phyloP scores from a whole-genome alignment of 192 early-diverging fungal species.

The Phycomyces nitens region DNA sequence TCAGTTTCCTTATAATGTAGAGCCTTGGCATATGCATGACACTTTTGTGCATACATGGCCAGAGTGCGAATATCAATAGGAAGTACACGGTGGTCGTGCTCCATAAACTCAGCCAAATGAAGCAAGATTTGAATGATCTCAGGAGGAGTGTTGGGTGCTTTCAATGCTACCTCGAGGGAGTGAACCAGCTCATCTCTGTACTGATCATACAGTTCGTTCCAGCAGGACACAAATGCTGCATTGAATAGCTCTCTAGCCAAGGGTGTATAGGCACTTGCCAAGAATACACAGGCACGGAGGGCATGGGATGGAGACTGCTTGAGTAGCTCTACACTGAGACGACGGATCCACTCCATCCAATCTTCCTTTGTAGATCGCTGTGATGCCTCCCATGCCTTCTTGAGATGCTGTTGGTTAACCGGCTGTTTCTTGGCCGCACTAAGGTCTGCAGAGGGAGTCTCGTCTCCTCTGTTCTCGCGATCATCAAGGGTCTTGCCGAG shows the following conservation, averaged over 20 bases:
- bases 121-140: constrained; percentile 90
- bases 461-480: constrained; percentile 39
- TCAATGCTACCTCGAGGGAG: constrained; percentile 78
- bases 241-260: constrained; percentile 92
- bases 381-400: constrained; percentile 83
- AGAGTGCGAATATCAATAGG: constrained; percentile 91
- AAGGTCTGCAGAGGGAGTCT: constrained; percentile 54
- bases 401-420: constrained; percentile 82
- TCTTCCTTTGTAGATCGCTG: constrained; percentile 88
- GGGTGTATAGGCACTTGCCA: constrained; percentile 77
- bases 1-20: constrained; percentile 97
- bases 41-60: constrained; percentile 85
- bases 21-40: constrained; percentile 97
- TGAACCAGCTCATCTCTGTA: constrained; percentile 86
- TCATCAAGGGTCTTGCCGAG: constrained; percentile 52
- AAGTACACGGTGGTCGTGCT: constrained; percentile 92
- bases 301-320: constrained; percentile 97
- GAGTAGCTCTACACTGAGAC: constrained; percentile 86
- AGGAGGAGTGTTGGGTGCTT: constrained; percentile 79
- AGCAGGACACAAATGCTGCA: constrained; percentile 95
- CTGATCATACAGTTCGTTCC: constrained; percentile 86
- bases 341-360: constrained; percentile 94
- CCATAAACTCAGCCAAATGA: constrained; percentile 97
- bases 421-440: constrained; percentile 66
- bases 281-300: constrained; percentile 81